A percentile compares a stretch with the other conserved stretches of the same genome.
phyloP scores from a whole-genome alignment of 371 early-diverging fungal genomes.

The Blakeslea trispora region DNA sequence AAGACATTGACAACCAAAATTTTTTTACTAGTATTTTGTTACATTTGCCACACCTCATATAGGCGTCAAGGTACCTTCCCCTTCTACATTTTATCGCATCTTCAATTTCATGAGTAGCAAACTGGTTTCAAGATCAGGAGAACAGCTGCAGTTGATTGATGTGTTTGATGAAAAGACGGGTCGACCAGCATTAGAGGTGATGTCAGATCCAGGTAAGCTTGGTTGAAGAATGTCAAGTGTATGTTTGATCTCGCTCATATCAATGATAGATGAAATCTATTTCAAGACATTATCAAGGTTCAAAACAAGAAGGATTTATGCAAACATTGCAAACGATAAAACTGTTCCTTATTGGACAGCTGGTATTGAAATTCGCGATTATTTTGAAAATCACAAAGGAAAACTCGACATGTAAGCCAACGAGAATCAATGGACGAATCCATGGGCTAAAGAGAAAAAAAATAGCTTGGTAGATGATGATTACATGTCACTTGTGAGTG shows the following conservation, averaged over 20 bases:
- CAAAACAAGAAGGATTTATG: conserved; percentile 59
- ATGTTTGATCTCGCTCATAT: no score
- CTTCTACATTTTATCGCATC: conserved; percentile 31
- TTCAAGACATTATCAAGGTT: conserved; percentile 38
- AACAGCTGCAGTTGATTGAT: conserved; percentile 59
- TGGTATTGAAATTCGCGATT: conserved; percentile 55
- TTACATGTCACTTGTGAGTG: conserved; percentile 20
- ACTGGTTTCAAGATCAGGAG: conserved; percentile 61
- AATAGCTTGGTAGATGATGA: conserved; percentile 18
- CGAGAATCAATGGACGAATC: not conserved
- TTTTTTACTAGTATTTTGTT: conserved; percentile 53
- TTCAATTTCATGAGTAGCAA: conserved; percentile 55
- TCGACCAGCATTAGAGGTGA: conserved; percentile 52
- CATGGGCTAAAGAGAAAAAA: not conserved
- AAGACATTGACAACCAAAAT: no score
- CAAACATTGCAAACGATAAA: conserved; percentile 72
- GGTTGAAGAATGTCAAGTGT: not conserved
- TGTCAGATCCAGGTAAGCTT: conserved; percentile 64
- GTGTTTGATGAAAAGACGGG: conserved; percentile 28
- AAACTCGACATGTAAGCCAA: conserved; percentile 45
- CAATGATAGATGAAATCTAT: conserved; percentile 11
- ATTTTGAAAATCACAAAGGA: conserved; percentile 45
- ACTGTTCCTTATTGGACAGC: conserved; percentile 72
- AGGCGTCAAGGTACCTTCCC: conserved; percentile 54
- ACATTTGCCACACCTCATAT: conserved; percentile 85